Evolutionary conservation across 192 early-diverging fungal genomes (phyloP).

Genomic region (Umbelopsis sp.): DNA sequence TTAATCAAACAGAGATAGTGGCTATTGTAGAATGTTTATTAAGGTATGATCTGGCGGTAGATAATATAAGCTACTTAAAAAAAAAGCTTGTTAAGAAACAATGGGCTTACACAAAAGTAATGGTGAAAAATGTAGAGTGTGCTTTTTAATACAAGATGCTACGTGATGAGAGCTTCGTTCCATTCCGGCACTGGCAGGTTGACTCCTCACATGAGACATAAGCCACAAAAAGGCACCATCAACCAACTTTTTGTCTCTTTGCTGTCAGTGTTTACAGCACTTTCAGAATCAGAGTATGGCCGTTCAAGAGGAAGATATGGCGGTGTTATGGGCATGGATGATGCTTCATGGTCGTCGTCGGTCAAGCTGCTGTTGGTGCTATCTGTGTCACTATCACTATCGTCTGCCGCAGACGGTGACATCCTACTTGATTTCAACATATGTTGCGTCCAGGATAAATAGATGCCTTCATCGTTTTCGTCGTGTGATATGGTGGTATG

Average conservation of each 20-base stretch:
- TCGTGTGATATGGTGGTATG: slow-evolving; percentile 28
- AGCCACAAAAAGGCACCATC: slow-evolving; percentile 1
- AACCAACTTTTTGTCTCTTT: slow-evolving; percentile 3
- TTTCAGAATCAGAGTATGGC: background rate
- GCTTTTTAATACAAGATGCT: too few relatives aligned
- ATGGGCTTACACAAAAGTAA: too few relatives aligned
- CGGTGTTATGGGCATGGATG: background rate
- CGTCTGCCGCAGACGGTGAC: slow-evolving; percentile 20
- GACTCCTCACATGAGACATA: slow-evolving; percentile 3
- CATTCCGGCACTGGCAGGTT: background rate
- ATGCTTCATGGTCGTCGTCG: slow-evolving; percentile 1
- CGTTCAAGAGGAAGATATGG: background rate
- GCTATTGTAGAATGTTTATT: too few relatives aligned
- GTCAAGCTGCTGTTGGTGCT: slow-evolving; percentile 16
- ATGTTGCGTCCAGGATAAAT: slow-evolving; percentile 30
- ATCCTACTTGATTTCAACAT: slow-evolving; percentile 25
- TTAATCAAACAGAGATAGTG: too few relatives aligned
- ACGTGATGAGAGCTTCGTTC: too few relatives aligned
- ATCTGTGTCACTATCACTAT: slow-evolving; percentile 8
- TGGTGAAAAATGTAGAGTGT: too few relatives aligned
- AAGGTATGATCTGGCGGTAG: too few relatives aligned
- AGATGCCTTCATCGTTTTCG: slow-evolving; percentile 35
- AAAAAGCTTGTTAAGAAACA: too few relatives aligned
- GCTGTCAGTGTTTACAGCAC: too few relatives aligned
- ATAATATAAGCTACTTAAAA: too few relatives aligned